phyloP scores from a whole-genome alignment of 163 green algal genomes.

The Chlamydomonas reinhardtii region DNA sequence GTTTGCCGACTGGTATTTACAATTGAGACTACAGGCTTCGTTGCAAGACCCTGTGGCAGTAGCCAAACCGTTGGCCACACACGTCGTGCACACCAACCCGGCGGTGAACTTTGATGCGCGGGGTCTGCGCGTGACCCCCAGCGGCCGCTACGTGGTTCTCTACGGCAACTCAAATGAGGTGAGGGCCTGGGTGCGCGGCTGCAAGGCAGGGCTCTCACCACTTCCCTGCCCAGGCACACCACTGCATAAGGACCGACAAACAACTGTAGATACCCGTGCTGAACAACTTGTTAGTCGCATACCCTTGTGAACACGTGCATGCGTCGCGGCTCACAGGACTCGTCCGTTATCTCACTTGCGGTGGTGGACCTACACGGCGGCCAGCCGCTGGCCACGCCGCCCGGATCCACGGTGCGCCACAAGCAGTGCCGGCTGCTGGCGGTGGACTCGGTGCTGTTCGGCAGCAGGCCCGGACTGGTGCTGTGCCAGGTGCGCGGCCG shows the following conservation, averaged over 20 bases:
- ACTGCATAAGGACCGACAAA: too few species aligned
- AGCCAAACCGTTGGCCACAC: neutral
- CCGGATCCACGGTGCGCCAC: neutral
- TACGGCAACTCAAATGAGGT: conserved; percentile 17
- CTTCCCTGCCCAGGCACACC: too few species aligned
- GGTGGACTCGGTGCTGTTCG: conserved; percentile 61
- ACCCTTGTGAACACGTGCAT: too few species aligned
- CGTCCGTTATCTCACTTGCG: conserved; percentile 46
- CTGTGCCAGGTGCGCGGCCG: conserved; percentile 54
- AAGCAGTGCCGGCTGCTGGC: conserved; percentile 44
- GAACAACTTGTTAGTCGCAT: too few species aligned
- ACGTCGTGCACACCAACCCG: conserved; percentile 25
- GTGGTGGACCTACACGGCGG: conserved; percentile 65
- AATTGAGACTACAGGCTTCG: neutral
- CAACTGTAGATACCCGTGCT: too few species aligned
- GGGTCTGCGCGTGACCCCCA: conserved; percentile 35
- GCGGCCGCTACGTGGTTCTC: conserved; percentile 47
- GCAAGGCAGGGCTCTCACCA: too few species aligned
- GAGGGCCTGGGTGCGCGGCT: neutral
- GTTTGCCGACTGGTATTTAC: too few species aligned
- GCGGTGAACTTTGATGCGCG: conserved; percentile 47
- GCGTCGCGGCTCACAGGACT: neutral
- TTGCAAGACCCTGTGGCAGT: conserved; percentile 13
- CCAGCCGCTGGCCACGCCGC: neutral
- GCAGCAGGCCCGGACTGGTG: conserved; percentile 51